Evolutionary conservation across 371 early-diverging fungal species (phyloP), one percentile per base, ranked within the genome.

Genomic region (Mortierella sp.): DNA sequence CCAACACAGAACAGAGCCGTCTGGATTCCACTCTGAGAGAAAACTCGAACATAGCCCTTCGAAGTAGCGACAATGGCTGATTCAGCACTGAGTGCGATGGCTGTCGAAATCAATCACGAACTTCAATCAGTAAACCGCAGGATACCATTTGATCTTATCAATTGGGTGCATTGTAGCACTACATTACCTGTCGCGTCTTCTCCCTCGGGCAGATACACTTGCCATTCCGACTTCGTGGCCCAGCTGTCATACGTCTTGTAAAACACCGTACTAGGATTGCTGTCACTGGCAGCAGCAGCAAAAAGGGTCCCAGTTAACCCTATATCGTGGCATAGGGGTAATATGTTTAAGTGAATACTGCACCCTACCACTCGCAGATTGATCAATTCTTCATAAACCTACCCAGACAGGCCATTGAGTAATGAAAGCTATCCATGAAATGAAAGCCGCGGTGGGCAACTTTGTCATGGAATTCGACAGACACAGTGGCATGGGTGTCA

Each of bases 381-480:
- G 34, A 34, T 10, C 34, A 55, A 39, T 16, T 4, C 31, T 16
- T 22, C 3, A 48, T 21, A 16, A 39, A 52, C 56, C 16, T 71
- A 63, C 74, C 78, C 24, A 94, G 71, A 45, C 92, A 83, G 0
- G 91, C 95, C 86, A 96, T 83, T 1, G 88, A 82, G 78, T 85
- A 95, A 31, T 88, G 85, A 56, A 81, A 79, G 54, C 83, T 83
- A 65, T 97, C 96, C 1, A 89, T 86, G 53, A 97, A 95, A 61
- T 92, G 91, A 54, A 92, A 90, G 57, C 92, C 91, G 24, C 93
- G 85, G 50, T 88, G 81, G 19, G 83, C 59, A 7, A 91, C 80
- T 63, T 93, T 88, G 82, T 97, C 96, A 68, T 94, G 92, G 58
- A 92, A 95, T 49, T 93, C 92, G 3, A 97, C 91, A 62, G 92